These are phyloP conservation scores for Fusarium anguioides DNA, from an alignment of 2,329 filamentous ascomycete genomes.

Conservation along the genomic window DNA sequence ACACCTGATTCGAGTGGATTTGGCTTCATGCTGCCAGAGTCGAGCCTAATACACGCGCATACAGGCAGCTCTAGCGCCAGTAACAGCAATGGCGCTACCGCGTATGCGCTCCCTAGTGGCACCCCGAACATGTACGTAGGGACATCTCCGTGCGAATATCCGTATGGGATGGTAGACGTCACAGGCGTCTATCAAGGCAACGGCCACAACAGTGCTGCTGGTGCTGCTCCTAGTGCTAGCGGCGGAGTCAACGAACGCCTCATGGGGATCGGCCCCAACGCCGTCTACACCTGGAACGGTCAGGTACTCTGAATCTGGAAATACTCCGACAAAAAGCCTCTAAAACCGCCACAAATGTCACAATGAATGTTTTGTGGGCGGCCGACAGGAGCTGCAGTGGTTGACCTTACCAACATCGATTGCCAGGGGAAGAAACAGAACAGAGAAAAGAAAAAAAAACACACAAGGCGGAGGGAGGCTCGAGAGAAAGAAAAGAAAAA, in stretches of 20 bases:
- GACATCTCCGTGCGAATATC: conserved; percentile 39
- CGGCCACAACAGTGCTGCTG: conserved; percentile 12
- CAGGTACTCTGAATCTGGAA: conserved; percentile 29
- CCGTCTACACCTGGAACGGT: conserved; percentile 35
- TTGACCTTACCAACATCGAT: background rate
- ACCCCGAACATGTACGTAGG: conserved; percentile 36
- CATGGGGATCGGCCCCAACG: conserved; percentile 28
- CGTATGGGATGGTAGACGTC: conserved; percentile 44
- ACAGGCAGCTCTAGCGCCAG: conserved; percentile 17
- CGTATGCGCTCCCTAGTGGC: conserved; percentile 34
- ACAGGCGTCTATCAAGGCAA: conserved; percentile 42
- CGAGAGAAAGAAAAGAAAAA: background rate
- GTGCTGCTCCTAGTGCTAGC: conserved; percentile 5
- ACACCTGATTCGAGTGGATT: conserved; percentile 37
- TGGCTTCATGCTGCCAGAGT: conserved; percentile 36
- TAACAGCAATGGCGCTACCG: conserved; percentile 22
- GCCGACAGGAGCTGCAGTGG: background rate
- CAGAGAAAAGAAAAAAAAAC: background rate
- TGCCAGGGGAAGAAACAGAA: background rate
- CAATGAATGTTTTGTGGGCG: conserved; percentile 16
- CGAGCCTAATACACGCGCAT: conserved; percentile 34
- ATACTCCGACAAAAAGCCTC: conserved; percentile 6
- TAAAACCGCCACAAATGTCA: conserved; percentile 19
- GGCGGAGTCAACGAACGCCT: conserved; percentile 38
- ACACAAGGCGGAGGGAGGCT: no score